A percentile compares a stretch with the other conserved stretches of the same genome.
Conservation (phyloP, 2,329 filamentous ascomycete species). For the Diaporthe citri region DNA sequence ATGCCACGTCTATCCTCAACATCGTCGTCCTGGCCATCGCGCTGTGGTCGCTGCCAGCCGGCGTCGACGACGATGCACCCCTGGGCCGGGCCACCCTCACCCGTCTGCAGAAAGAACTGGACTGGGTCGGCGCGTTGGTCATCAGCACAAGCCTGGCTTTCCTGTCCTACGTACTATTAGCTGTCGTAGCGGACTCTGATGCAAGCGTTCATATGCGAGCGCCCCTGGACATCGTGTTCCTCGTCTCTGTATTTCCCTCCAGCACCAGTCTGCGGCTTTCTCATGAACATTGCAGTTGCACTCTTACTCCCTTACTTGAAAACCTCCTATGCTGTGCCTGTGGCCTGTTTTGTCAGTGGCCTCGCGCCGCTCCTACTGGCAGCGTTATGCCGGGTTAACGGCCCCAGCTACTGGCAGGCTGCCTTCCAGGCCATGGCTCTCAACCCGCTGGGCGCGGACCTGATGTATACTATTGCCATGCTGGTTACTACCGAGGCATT, state of each 20-base stretch:
- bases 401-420: constrained; percentile 63
- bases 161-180: constrained; percentile 64
- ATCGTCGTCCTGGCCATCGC: constrained; percentile 36
- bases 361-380: constrained; percentile 67
- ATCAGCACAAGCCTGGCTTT: constrained; percentile 60
- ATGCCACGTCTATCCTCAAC: not conserved
- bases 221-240: constrained; percentile 56
- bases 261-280: constrained; percentile 42
- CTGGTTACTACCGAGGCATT: constrained; percentile 68
- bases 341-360: constrained; percentile 57
- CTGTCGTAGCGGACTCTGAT: constrained; percentile 54
- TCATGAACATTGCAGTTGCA: constrained; percentile 49
- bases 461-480: constrained; percentile 67
- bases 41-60: constrained; percentile 51
- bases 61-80: constrained; percentile 45
- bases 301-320: constrained; percentile 40
- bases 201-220: constrained; percentile 53
- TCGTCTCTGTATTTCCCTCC: constrained; percentile 63
- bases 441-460: constrained; percentile 58
- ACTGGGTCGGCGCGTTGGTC: constrained; percentile 64
- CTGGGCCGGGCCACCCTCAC: not conserved
- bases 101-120: constrained; percentile 54
- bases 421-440: constrained; percentile 59
- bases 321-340: constrained; percentile 53
- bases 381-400: constrained; percentile 49